Conservation (phyloP, 306 rosid species). For the Herpetospermum pedunculosum region DNA sequence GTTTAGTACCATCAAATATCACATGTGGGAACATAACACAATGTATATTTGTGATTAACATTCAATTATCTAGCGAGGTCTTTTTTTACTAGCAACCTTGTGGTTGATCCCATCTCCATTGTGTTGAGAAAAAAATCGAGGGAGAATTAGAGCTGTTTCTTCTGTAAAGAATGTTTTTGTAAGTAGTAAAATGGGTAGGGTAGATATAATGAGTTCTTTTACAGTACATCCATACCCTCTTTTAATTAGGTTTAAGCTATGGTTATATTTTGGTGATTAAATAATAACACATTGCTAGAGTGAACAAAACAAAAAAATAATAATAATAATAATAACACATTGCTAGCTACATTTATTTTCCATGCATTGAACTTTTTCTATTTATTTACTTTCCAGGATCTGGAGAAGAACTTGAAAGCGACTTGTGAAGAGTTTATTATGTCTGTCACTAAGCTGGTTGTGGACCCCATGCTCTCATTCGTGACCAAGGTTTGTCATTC, state of each 20-base stretch:
- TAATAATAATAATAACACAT: neutral
- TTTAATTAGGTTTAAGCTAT: neutral
- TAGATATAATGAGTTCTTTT: neutral
- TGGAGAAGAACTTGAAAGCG: slow-evolving; percentile 87
- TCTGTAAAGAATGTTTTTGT: neutral
- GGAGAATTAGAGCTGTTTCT: neutral
- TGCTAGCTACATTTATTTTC: neutral
- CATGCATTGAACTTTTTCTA: neutral
- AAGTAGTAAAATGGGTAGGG: neutral
- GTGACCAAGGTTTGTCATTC: slow-evolving; percentile 75
- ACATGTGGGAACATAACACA: neutral
- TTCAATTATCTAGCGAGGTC: neutral
- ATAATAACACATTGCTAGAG: neutral
- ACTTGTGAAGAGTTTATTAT: slow-evolving; percentile 97
- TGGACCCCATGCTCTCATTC: slow-evolving; percentile 97
- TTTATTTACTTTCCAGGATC: slow-evolving; percentile 50
- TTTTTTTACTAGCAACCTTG: neutral
- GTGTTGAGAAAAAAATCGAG: neutral
- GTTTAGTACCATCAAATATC: neutral
- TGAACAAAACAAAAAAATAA: too few species aligned
- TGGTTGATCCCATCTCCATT: neutral
- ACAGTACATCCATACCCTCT: neutral
- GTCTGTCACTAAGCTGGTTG: slow-evolving; percentile 93
- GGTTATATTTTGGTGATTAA: neutral
- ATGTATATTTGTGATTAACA: neutral